Evolutionary conservation across 1,284 basidiomycete species (phyloP), one percentile per base, ranked within the genome.

Genomic region (Melampsora americana): DNA sequence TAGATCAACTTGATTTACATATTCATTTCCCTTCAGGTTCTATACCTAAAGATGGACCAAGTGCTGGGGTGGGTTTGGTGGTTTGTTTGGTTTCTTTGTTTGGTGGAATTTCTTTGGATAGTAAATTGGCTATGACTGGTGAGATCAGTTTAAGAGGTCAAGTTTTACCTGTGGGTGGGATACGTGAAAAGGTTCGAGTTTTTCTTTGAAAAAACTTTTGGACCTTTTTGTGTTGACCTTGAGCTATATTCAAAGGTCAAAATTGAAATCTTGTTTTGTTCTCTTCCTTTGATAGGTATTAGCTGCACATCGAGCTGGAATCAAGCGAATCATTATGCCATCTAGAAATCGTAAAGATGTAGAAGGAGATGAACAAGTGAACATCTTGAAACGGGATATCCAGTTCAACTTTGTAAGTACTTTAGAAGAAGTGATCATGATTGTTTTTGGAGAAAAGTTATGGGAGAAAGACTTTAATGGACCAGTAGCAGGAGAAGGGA

Each of bases 31-130:
- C 78, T 20, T 72, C 90, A 0, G 92, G 92, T 0, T 90, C 91
- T 1, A 90, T 92, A 82, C 92, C 90, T 85, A 95, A 95, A 84
- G 93, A 95, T 81, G 93, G 93, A 0, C 92, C 92, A 28, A 91
- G 90, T 79, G 92, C 93, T 0, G 93, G 93, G 5, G 87, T 94
- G 23, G 92, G 92, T 1, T 92, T 95, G 88, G 88, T 89, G 1
- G 92, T 91, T 79, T 92, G 92, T 0, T 87, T 95, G 69, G 90
- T 93, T 16, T 92, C 90, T 5, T 84, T 94, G 46, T 85, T 93
- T 60, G 92, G 90, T 5, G 90, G 90, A 1, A 88, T 88, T 16
- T 87, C 87, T 71, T 88, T 91, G 14, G 87, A 90, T 11, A 85
- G 87, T 44, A 85, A 88, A 78, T 84, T 90, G 46, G 90, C 91